Base-by-base conservation (phyloP, 2,329 filamentous ascomycete species). In the Fusarium bulbicola region DNA sequence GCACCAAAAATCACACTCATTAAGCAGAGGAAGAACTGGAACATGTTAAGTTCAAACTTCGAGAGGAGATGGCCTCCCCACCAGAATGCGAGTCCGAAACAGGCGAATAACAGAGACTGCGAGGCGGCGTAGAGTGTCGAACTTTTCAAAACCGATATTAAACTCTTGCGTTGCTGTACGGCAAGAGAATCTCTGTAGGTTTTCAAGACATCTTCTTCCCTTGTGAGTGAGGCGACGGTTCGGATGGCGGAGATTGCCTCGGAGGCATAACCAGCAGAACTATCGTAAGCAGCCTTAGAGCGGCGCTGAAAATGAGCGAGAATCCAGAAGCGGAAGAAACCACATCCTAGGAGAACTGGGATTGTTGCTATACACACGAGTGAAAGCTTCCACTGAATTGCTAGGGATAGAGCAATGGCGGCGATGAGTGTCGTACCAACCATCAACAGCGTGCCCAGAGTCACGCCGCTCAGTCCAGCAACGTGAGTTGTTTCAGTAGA, bases 201-300 rank as follows among this genome's bases (percentile, higher is more conserved):
- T 5, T 82, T 77, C 76, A 94, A 88, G 7, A 98, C 94, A 78
- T 97, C 94, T 1, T 88, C 83, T 83, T 99, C 96, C 15, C 95
- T 90, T 0, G 95, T 97, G n/a, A n/a, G n/a, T n/a, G n/a, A n/a
- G n/a, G 95, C 95, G 15, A 98, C 95, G 5, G 96, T 98, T 58
- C 95, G 92, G 74, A 98, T 98, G 12, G 95, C 93, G 5, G 94
- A 95, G 37, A 97, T 97, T 47, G 95, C 95, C 82, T 99, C 96
- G 52, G 95, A 96, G 16, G 96, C 96, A 79, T 93, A 97, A 63
- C 92, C 92, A 13, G 95, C 95, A 66, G 94, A 95, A 64, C 88
- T 85, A 79, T 94, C 88, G 80, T 98, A 95, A 8, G 94, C 92
- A 73, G 87, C 86, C 85, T 96, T 97, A 4, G 94, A 92, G 30